Conservation (phyloP, 139 green algal species). For the Coelastrella sp. region DNA sequence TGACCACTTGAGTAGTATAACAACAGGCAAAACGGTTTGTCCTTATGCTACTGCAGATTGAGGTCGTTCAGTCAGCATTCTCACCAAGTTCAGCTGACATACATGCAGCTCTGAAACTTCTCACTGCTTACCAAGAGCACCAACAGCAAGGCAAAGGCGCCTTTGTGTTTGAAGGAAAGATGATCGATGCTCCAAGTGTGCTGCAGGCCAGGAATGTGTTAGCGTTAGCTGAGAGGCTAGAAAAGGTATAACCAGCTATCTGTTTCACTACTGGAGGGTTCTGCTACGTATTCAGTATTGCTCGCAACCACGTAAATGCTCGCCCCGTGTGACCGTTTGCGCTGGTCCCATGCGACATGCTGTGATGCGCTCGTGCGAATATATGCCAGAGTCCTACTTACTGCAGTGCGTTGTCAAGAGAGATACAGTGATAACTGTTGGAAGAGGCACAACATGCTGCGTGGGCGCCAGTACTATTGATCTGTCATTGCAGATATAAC, state of each 20-base stretch:
- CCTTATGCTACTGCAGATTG: conserved; percentile 20
- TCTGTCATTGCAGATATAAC: too few relatives aligned
- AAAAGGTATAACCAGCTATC: background rate
- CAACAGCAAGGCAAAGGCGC: conserved; percentile 50
- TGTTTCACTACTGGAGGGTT: background rate
- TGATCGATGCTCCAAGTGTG: conserved; percentile 60
- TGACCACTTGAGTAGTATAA: too few relatives aligned
- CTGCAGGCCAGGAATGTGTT: conserved; percentile 51
- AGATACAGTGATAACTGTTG: too few relatives aligned
- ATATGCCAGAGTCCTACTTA: too few relatives aligned
- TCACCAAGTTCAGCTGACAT: conserved; percentile 42
- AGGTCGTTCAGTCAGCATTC: conserved; percentile 49
- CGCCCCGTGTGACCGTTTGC: background rate
- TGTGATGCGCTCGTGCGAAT: too few relatives aligned
- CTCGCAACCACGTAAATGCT: background rate
- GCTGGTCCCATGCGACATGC: background rate
- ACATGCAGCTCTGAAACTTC: conserved; percentile 34
- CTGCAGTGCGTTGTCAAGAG: too few relatives aligned
- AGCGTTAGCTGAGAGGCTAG: conserved; percentile 35
- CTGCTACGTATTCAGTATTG: background rate
- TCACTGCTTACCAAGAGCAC: conserved; percentile 49
- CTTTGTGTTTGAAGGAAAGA: conserved; percentile 54
- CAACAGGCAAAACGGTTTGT: too few relatives aligned
- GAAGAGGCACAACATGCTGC: too few relatives aligned
- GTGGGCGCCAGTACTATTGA: too few relatives aligned